Percentiles rank a stretch among this genome's conserved stretches.
Conservation (phyloP, 306 rosid genomes). For the Citrullus mucosospermus region DNA sequence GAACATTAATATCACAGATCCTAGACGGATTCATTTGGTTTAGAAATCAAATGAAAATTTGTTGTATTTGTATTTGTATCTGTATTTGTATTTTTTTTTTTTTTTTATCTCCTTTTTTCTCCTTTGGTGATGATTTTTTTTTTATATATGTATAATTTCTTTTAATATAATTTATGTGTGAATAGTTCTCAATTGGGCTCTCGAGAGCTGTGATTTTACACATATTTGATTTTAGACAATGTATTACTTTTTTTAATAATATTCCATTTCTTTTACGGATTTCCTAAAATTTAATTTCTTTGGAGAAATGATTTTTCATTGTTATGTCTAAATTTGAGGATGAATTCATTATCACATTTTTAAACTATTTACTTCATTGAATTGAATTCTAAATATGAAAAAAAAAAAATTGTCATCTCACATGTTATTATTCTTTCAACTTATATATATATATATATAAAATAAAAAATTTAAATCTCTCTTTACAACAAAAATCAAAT, state of each 20-base stretch:
- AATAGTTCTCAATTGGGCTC: neutral
- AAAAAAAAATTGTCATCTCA: too few species aligned
- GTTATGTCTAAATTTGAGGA: too few species aligned
- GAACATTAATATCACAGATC: constrained; percentile 70
- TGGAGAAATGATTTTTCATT: neutral
- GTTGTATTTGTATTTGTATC: neutral
- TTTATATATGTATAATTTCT: neutral
- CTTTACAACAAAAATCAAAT: too few species aligned
- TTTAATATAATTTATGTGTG: constrained; percentile 18
- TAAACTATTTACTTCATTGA: too few species aligned
- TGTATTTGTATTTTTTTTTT: neutral
- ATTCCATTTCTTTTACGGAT: neutral
- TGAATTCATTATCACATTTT: too few species aligned
- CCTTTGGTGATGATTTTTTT: neutral
- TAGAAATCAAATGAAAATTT: neutral
- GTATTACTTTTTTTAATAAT: neutral
- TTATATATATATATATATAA: too few species aligned
- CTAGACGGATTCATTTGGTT: constrained; percentile 48
- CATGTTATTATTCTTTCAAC: too few species aligned
- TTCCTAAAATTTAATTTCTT: neutral
- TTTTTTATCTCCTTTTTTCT: neutral
- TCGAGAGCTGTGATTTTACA: neutral
- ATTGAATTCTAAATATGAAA: too few species aligned
- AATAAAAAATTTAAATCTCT: too few species aligned
- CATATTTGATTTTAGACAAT: neutral